Evolutionary conservation across 2,329 filamentous ascomycete species (phyloP).

Genomic region (Podosphaera aphanis): DNA sequence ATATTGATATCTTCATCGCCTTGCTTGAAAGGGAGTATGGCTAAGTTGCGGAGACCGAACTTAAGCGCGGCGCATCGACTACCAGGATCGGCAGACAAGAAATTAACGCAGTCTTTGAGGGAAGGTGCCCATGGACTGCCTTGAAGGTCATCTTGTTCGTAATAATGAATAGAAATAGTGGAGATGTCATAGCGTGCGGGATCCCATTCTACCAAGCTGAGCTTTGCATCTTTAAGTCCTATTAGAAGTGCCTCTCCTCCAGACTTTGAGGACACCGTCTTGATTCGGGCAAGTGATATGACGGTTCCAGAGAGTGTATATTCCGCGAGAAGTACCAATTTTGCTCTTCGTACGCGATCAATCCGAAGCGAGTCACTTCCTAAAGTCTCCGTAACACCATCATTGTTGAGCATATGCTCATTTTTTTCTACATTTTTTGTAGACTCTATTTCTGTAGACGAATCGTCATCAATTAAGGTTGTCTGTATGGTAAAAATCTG

Average conservation of each 20-base stretch:
- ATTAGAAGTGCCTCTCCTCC: conserved; percentile 68
- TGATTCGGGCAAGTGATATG: conserved; percentile 59
- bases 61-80: conserved; percentile 87
- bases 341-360: conserved; percentile 43
- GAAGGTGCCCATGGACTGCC: conserved; percentile 62
- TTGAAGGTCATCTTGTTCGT: conserved; percentile 77
- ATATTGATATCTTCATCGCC: conserved; percentile 70
- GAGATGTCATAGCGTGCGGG: conserved; percentile 53
- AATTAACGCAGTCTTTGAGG: conserved; percentile 53
- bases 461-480: conserved; percentile 34
- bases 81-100: conserved; percentile 68
- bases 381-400: conserved; percentile 41
- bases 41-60: conserved; percentile 70
- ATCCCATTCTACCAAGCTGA: conserved; percentile 88
- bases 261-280: conserved; percentile 45
- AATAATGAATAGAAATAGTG: conserved; percentile 91
- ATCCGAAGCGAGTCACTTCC: conserved; percentile 38
- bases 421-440: conserved; percentile 24
- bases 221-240: conserved; percentile 72
- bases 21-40: conserved; percentile 82
- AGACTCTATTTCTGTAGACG: conserved; percentile 9
- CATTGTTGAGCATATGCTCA: conserved; percentile 28
- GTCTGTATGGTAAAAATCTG: conserved; percentile 66
- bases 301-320: conserved; percentile 66
- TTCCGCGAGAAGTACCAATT: conserved; percentile 67